These are phyloP conservation scores for Trichophyton rubrum DNA, from an alignment of 2,329 filamentous ascomycete genomes.

Conservation along the genomic window DNA sequence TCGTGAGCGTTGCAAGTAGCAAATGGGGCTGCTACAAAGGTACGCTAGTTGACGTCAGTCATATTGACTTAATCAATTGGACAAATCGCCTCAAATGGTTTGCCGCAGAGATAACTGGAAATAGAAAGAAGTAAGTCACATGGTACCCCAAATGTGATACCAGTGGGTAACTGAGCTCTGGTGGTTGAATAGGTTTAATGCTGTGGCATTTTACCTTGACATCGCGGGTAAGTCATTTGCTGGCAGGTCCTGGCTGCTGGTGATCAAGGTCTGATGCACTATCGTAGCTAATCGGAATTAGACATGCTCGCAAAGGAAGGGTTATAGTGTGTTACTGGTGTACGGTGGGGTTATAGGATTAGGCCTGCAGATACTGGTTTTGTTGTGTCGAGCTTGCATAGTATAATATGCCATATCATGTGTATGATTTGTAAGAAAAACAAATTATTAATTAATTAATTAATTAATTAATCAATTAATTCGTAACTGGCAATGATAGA, in stretches of 20 bases:
- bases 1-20: constrained; percentile 48
- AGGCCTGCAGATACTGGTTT: background rate
- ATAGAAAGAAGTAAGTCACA: constrained; percentile 38
- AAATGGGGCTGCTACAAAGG: constrained; percentile 52
- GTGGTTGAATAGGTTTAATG: constrained; percentile 44
- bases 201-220: constrained; percentile 52
- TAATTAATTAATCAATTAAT: no score
- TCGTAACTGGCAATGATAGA: no score
- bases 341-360: background rate
- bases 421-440: no score
- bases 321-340: constrained; percentile 16
- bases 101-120: constrained; percentile 44
- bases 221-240: constrained; percentile 42
- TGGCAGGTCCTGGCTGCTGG: constrained; percentile 7
- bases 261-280: background rate
- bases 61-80: constrained; percentile 56
- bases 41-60: constrained; percentile 50
- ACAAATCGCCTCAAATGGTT: constrained; percentile 50
- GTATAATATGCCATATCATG: no score
- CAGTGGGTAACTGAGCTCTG: constrained; percentile 10
- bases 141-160: background rate
- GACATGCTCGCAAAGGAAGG: constrained; percentile 61
- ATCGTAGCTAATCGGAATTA: constrained; percentile 9
- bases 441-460: no score
- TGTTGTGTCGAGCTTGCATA: background rate